Conservation (phyloP, 805 yeast species). For the Pichia gijzeniarum region DNA sequence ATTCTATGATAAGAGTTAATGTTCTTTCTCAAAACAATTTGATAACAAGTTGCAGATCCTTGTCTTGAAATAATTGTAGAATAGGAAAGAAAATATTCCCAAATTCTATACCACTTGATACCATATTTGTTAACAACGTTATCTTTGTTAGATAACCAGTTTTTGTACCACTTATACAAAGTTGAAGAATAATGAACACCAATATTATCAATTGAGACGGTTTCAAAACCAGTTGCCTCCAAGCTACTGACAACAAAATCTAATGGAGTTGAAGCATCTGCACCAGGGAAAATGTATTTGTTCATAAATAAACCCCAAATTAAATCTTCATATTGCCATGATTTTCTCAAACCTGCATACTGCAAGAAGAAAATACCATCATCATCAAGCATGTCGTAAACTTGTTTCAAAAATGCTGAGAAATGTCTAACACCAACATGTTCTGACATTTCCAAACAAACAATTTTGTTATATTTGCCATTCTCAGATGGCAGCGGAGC, state of each 20-base stretch:
- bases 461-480: slow-evolving; percentile 70
- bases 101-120: slow-evolving; percentile 82
- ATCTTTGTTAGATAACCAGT: slow-evolving; percentile 84
- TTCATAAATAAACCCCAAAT: slow-evolving; percentile 95
- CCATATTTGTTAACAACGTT: slow-evolving; percentile 76
- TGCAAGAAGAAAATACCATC: slow-evolving; percentile 85
- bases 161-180: slow-evolving; percentile 89
- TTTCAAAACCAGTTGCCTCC: slow-evolving; percentile 83
- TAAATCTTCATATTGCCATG: slow-evolving; percentile 92
- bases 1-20: slow-evolving; percentile 77
- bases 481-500: slow-evolving; percentile 57
- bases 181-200: slow-evolving; percentile 93
- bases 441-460: slow-evolving; percentile 93
- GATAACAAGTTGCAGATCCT: slow-evolving; percentile 90
- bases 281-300: slow-evolving; percentile 95
- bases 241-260: slow-evolving; percentile 71
- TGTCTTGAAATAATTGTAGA: slow-evolving; percentile 85
- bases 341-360: slow-evolving; percentile 84
- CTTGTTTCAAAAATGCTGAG: slow-evolving; percentile 67
- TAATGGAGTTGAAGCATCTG: slow-evolving; percentile 92
- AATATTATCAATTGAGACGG: slow-evolving; percentile 75
- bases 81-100: slow-evolving; percentile 84
- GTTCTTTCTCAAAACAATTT: slow-evolving; percentile 86
- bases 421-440: slow-evolving; percentile 91
- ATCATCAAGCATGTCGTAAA: slow-evolving; percentile 81